Evolutionary conservation across 176 grass and related monocot species (phyloP).

Genomic region (Bolboschoenus planiculmis): DNA sequence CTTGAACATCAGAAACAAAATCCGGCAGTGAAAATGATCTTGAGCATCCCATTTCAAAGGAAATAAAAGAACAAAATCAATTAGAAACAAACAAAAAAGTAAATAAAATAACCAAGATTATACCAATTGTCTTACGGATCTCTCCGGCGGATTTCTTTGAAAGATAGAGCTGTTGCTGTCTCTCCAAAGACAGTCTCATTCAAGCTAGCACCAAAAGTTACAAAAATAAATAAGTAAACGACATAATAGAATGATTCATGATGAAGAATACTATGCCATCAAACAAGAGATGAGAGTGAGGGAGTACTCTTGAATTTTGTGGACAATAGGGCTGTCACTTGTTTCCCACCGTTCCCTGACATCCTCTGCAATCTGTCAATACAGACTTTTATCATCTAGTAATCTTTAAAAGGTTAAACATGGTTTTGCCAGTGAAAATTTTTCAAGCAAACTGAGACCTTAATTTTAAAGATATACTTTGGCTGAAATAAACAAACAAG

Average conservation of each 20-base stretch:
- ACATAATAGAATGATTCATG: neutral
- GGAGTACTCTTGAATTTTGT: constrained; percentile 32
- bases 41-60: neutral
- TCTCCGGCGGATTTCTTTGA: constrained; percentile 81
- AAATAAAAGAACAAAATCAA: neutral
- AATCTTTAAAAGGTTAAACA: neutral
- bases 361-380: constrained; percentile 83
- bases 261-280: neutral
- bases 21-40: constrained; percentile 91
- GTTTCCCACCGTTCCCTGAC: constrained; percentile 91
- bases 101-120: constrained; percentile 19
- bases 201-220: constrained; percentile 41
- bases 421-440: neutral
- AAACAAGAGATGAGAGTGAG: neutral
- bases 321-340: constrained; percentile 71
- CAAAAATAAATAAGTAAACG: neutral
- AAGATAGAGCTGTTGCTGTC: constrained; percentile 66
- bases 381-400: constrained; percentile 17
- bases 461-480: neutral
- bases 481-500: neutral
- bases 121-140: constrained; percentile 72
- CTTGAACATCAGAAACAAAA: constrained; percentile 85
- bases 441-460: neutral
- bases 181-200: constrained; percentile 96
- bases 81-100: constrained; percentile 16